Evolutionary conservation across 1,139 yeast species (phyloP).

Genomic region (Nakaseomyces kungkrabaensis): DNA sequence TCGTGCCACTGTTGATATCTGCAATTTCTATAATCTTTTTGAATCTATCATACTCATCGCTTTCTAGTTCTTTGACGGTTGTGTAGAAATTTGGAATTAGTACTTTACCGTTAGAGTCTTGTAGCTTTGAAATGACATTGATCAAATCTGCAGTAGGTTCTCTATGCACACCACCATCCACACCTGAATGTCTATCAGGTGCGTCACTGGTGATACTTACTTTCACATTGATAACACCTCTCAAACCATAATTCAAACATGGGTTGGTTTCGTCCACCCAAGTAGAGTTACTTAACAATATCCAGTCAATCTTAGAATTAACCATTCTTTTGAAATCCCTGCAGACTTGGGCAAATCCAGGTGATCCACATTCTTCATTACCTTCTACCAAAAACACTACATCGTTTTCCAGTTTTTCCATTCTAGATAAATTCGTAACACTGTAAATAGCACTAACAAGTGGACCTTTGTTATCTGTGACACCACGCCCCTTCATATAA

Average conservation of each 20-base stretch:
- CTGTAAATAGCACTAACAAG: conserved; percentile 81
- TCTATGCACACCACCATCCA: conserved; percentile 82
- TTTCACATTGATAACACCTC: conserved; percentile 83
- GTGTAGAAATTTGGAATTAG: conserved; percentile 63
- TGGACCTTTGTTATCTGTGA: conserved; percentile 92
- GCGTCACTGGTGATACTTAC: conserved; percentile 58
- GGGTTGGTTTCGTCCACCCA: conserved; percentile 90
- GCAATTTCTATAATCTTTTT: conserved; percentile 46
- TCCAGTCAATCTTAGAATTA: conserved; percentile 72
- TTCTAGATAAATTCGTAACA: conserved; percentile 59
- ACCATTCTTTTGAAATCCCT: conserved; percentile 40
- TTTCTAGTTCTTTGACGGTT: conserved; percentile 46
- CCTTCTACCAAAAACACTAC: conserved; percentile 85
- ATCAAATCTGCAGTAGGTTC: conserved; percentile 88
- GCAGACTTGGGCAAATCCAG: conserved; percentile 68
- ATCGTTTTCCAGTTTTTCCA: conserved; percentile 51
- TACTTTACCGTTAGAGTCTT: conserved; percentile 50
- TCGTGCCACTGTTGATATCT: conserved; percentile 28
- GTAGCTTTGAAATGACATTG: conserved; percentile 54
- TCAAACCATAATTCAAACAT: conserved; percentile 83
- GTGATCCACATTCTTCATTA: conserved; percentile 89
- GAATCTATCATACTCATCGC: conserved; percentile 49
- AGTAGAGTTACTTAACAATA: conserved; percentile 78
- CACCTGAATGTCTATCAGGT: conserved; percentile 93
- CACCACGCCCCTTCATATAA: conserved; percentile 84